Base-by-base conservation (phyloP, 1,284 basidiomycete genomes). In the Inonotus hispidus region DNA sequence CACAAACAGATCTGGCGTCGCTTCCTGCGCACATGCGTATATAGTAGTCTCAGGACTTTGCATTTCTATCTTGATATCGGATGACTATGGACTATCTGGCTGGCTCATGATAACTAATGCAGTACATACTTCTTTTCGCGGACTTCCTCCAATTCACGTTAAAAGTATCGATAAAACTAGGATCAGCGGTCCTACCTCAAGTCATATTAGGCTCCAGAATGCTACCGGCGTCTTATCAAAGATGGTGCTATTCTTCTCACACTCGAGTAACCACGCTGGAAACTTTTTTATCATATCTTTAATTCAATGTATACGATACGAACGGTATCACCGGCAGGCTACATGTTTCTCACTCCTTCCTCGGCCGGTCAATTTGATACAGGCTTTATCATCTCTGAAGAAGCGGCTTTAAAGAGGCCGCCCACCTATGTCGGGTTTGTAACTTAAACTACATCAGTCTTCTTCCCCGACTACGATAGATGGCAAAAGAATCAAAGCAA, bases 401-500 rank as follows among this genome's bases (percentile, higher is more conserved):
- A n/a, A n/a, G n/a, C n/a, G n/a, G n/a, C n/a, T n/a, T n/a, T n/a
- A n/a, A n/a, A n/a, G n/a, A n/a, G n/a, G n/a, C n/a, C 21, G n/a
- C 25, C 25, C 21, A 8, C 16, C 16, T 16, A 43, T 43, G n/a
- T 43, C 41, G 16, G 4, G 16, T 23, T 25, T 25, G 6, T 1
- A 21, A 23, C 11, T 21, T 52, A 35, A n/a, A 27, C 50, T 52
- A 16, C 29, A 29, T 35, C 50, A 14, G n/a, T 14, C 13, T 27
- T 35, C 29, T 14, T 14, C 7, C 11, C 8, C 16, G 7, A 14
- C 27, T 16, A 5, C 27, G 23, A 32, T 2, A 35, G 16, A 60
- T 60, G 59, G 11, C 59, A 21, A 60, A 60, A 27, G 53, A 38
- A 5, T 6, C 39, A 35, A 58, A 59, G 39, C 35, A 60, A 5